phyloP scores from a whole-genome alignment of 139 green algal species.

The Chlamydomonas asymmetrica region DNA sequence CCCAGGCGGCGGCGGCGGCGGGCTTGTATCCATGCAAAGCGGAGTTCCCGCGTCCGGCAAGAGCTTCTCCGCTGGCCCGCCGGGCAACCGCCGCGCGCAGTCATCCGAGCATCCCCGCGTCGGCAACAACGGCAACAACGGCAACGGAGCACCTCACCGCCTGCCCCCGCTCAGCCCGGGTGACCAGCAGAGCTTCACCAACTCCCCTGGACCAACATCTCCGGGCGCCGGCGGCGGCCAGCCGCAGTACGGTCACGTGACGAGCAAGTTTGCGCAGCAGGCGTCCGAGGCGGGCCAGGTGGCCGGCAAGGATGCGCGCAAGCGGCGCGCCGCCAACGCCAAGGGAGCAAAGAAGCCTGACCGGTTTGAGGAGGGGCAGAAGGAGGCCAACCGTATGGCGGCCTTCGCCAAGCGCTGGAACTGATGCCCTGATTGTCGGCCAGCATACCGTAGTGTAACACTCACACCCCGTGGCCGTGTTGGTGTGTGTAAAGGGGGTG shows the following conservation, averaged over 20 bases:
- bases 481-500: too few relatives aligned
- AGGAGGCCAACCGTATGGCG: conserved; percentile 31
- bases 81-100: not conserved
- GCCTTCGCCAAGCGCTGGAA: conserved; percentile 41
- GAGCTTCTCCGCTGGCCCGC: not conserved
- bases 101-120: not conserved
- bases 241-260: conserved; percentile 25
- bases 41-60: not conserved
- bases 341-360: conserved; percentile 34
- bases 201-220: conserved; percentile 7
- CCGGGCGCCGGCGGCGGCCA: not conserved
- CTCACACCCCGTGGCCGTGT: too few relatives aligned
- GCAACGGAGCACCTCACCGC: conserved; percentile 1
- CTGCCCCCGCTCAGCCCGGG: not conserved
- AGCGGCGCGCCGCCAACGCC: conserved; percentile 7
- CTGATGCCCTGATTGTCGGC: too few relatives aligned
- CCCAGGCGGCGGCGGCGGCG: conserved; percentile 3
- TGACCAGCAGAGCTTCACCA: not conserved
- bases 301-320: conserved; percentile 4
- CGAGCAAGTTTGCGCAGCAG: conserved; percentile 24
- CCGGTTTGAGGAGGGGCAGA: conserved; percentile 42
- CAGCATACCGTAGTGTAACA: too few relatives aligned
- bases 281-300: conserved; percentile 2
- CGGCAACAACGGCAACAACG: conserved; percentile 2
- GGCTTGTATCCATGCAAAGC: not conserved